These are phyloP conservation scores for Hemileccinum rubropunctum DNA, from an alignment of 768 basidiomycete species.

Conservation along the genomic window DNA sequence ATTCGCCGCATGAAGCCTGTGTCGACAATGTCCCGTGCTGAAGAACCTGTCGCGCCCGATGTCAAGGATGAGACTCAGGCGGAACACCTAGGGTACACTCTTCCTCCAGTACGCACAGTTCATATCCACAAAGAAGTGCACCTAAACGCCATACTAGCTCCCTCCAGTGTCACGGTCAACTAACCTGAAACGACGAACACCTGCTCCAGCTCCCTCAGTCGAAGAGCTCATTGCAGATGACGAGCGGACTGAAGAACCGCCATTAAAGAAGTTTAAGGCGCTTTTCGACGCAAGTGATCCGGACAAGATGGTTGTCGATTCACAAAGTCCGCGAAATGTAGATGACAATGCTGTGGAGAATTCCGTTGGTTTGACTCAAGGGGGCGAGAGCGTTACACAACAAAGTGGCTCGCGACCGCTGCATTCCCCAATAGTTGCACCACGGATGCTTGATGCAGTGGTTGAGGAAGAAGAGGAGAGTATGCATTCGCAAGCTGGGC, in stretches of 20 bases:
- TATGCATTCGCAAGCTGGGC: slow-evolving; percentile 2
- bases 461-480: slow-evolving; percentile 60
- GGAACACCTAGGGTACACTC: slow-evolving; percentile 10
- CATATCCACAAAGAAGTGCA: neutral
- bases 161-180: slow-evolving; percentile 40
- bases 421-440: slow-evolving; percentile 1
- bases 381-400: slow-evolving; percentile 26
- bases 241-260: slow-evolving; percentile 41
- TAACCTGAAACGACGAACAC: slow-evolving; percentile 56
- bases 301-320: slow-evolving; percentile 34
- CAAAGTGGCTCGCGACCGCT: slow-evolving; percentile 23
- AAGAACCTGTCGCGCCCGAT: slow-evolving; percentile 2
- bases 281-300: slow-evolving; percentile 68
- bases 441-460: slow-evolving; percentile 32
- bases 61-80: slow-evolving; percentile 10
- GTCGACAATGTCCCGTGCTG: slow-evolving; percentile 11
- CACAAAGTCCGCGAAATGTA: slow-evolving; percentile 10
- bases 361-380: slow-evolving; percentile 13
- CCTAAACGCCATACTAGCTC: slow-evolving; percentile 28
- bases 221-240: slow-evolving; percentile 16
- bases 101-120: slow-evolving; percentile 24
- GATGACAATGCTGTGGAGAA: slow-evolving; percentile 9
- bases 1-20: slow-evolving; percentile 19
- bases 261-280: slow-evolving; percentile 67
- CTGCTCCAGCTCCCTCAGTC: slow-evolving; percentile 26